Base-by-base conservation (phyloP, 768 basidiomycete genomes). In the Boletus rubroflammeus region DNA sequence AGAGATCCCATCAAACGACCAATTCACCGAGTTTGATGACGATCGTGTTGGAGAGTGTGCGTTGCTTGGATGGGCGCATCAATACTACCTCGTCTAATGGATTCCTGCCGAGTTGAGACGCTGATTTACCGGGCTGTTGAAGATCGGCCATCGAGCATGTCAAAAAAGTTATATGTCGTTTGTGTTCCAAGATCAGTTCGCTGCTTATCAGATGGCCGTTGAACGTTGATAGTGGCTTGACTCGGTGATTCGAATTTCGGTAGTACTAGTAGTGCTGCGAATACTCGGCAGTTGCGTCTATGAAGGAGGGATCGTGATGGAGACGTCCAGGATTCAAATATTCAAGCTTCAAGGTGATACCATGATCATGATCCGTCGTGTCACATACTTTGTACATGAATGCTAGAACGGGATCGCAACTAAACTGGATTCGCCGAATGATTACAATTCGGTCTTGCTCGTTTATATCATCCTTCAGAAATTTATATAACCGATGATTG, bases 21-120 rank as follows among this genome's bases (percentile, higher is more conserved):
- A 56, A 28, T 78, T 59, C 49, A 88, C 88, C 90, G 21, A 93
- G 81, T 72, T 93, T 93, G 72, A 93, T 91, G 50, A 93, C 89
- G 57, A 93, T 88, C 5, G 87, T 92, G 60, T 76, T 81, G 13
- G 81, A 75, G 13, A 64, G 50, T 0, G 60, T 53, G 35, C 68
- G 68, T 15, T 56, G 62, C 51, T 66, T 69, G 31, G 51, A 55
- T 21, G 51, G 25, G 21, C 62, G 66, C 56, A 60, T 54, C 31
- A 36, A 17, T 10, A 10, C 39, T 10, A 10, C 39, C 39, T 65
- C 63, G n/a, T 60, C 57, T 36, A 21, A 45, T 25, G 29, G 9
- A 35, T 29, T 39, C 29, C 19, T 59, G 53, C 26, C 11, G 17
- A 25, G 39, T n/a, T 35, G 52, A 32, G 25, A 15, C 3, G 11